phyloP scores from a whole-genome alignment of 768 basidiomycete genomes.

The Boletus rubropictus region DNA sequence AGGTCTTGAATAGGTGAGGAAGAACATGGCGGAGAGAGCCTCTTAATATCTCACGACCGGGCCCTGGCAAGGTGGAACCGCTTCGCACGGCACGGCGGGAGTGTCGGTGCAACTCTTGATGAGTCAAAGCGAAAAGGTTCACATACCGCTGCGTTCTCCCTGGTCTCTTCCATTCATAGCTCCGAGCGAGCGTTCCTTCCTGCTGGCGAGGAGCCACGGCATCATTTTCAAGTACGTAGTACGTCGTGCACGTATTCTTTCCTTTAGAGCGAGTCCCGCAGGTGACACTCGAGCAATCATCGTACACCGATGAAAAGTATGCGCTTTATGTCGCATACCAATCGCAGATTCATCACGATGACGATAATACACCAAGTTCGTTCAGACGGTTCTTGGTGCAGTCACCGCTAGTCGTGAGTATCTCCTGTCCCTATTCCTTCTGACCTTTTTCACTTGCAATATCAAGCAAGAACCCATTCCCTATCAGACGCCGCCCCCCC shows the following conservation, averaged over 20 bases:
- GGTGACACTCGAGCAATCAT: conserved; percentile 73
- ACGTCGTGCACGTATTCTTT: neutral
- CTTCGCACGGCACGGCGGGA: conserved; percentile 47
- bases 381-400: conserved; percentile 78
- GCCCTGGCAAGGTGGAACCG: conserved; percentile 59
- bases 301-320: conserved; percentile 77
- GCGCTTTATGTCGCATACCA: conserved; percentile 76
- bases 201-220: conserved; percentile 30
- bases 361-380: conserved; percentile 39
- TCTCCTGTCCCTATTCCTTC: neutral
- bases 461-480: conserved; percentile 54
- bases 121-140: conserved; percentile 10
- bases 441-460: conserved; percentile 1
- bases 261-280: conserved; percentile 25
- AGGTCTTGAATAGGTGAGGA: conserved; percentile 61
- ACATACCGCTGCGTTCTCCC: conserved; percentile 30
- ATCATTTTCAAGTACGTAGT: conserved; percentile 55
- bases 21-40: neutral
- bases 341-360: conserved; percentile 67
- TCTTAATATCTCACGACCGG: neutral
- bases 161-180: conserved; percentile 48
- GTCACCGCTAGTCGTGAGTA: conserved; percentile 63
- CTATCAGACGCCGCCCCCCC: conserved; percentile 44
- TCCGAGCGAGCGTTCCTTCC: conserved; percentile 41
- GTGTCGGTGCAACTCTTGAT: conserved; percentile 17